These are phyloP conservation scores for Carex scoparia DNA, from an alignment of 176 grass and related monocot species.

Conservation along the genomic window DNA sequence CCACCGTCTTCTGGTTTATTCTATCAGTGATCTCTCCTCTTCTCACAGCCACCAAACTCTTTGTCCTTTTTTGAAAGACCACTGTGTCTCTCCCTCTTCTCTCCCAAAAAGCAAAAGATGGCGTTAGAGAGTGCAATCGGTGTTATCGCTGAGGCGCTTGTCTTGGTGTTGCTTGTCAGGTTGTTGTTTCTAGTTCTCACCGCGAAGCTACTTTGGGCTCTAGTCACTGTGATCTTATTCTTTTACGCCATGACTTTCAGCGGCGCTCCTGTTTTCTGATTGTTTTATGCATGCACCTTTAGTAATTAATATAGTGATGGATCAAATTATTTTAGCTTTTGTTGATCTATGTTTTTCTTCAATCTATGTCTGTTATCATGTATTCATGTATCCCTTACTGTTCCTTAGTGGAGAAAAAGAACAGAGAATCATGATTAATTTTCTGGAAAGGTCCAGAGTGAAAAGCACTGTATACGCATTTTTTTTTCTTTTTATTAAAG, in stretches of 20 bases:
- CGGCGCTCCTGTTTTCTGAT: neutral
- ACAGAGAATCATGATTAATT: neutral
- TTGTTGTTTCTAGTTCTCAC: constrained; percentile 71
- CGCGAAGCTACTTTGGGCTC: constrained; percentile 59
- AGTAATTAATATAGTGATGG: neutral
- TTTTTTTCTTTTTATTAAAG: too few species aligned
- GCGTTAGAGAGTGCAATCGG: constrained; percentile 51
- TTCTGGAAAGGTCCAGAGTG: neutral
- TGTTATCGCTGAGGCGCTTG: constrained; percentile 49
- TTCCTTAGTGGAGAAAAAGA: neutral
- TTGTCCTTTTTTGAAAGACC: neutral
- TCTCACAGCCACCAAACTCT: neutral
- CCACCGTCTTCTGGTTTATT: constrained; percentile 11
- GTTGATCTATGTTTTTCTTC: neutral
- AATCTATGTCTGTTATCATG: too few species aligned
- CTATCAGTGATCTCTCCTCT: neutral
- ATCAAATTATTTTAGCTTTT: constrained; percentile 10
- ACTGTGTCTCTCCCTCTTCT: neutral
- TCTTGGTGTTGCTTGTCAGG: constrained; percentile 74
- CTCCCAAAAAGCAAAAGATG: constrained; percentile 26
- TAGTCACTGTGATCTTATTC: constrained; percentile 52
- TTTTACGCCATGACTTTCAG: constrained; percentile 59
- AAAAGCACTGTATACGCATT: neutral
- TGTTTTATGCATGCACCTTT: neutral
- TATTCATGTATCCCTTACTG: neutral